These are phyloP conservation scores for Sclerotinia sclerotiorum DNA, from an alignment of 2,329 filamentous ascomycete species.

Conservation along the genomic window DNA sequence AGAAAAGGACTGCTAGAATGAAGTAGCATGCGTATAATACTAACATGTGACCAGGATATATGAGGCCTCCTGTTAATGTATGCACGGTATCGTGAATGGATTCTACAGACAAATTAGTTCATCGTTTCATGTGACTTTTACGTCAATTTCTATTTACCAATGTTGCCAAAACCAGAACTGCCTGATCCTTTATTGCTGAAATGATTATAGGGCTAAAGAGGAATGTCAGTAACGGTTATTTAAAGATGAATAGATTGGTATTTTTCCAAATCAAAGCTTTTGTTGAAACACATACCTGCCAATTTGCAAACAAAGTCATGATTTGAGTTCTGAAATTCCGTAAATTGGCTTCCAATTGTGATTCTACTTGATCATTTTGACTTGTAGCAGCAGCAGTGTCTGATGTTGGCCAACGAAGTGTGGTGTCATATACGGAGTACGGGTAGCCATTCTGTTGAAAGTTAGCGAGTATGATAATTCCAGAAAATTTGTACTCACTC, in stretches of 20 bases:
- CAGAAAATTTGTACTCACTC: background rate
- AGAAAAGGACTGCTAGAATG: background rate
- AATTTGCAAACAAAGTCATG: constrained; percentile 24
- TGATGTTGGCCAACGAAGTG: constrained; percentile 22
- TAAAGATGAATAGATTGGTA: background rate
- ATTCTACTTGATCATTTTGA: constrained; percentile 17
- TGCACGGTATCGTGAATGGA: constrained; percentile 23
- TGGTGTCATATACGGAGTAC: background rate
- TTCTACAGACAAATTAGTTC: constrained; percentile 14
- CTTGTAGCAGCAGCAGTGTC: constrained; percentile 1
- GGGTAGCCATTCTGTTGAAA: background rate
- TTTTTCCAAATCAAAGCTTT: background rate
- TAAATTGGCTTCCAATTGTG: constrained; percentile 17
- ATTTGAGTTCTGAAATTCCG: constrained; percentile 21
- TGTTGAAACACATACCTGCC: constrained; percentile 11
- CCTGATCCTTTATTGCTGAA: constrained; percentile 23
- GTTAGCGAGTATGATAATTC: constrained; percentile 4
- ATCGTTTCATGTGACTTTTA: background rate
- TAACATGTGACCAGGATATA: constrained; percentile 18
- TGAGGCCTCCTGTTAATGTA: background rate
- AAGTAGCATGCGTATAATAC: background rate
- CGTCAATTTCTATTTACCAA: background rate
- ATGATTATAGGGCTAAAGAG: constrained; percentile 13
- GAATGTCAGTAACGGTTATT: background rate
- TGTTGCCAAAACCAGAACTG: constrained; percentile 7